Conservation (phyloP, 192 early-diverging fungal genomes). For the Rhizoclosmatium sp. region DNA sequence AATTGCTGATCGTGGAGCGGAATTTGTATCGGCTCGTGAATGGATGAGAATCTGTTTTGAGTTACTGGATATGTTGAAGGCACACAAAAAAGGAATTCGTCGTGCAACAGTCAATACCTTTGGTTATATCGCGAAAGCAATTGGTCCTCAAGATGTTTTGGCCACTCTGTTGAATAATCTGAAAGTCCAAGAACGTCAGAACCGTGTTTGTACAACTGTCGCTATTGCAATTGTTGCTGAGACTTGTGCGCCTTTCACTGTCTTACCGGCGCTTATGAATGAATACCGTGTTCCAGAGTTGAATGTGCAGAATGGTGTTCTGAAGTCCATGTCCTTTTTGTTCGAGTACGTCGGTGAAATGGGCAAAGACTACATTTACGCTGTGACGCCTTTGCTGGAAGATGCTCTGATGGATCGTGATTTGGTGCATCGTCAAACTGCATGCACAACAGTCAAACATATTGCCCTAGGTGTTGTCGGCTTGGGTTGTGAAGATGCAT, state of each 20-base stretch:
- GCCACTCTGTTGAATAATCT: constrained; percentile 98
- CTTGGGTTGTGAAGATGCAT: constrained; percentile 89
- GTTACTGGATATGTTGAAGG: constrained; percentile 95
- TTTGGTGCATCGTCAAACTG: constrained; percentile 97
- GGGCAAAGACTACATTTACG: constrained; percentile 98
- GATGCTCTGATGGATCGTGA: constrained; percentile 98
- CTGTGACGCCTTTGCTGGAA: constrained; percentile 92
- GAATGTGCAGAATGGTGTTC: constrained; percentile 99
- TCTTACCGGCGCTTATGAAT: constrained; percentile 98
- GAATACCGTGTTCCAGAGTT: constrained; percentile 99
- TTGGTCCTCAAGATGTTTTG: constrained; percentile 98
- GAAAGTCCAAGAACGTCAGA: constrained; percentile 99
- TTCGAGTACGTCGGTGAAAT: constrained; percentile 99
- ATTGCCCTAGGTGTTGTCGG: constrained; percentile 94
- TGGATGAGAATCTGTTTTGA: constrained; percentile 99
- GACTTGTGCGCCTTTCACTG: constrained; percentile 88
- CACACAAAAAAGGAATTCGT: constrained; percentile 94
- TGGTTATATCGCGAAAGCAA: constrained; percentile 98
- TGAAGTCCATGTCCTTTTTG: constrained; percentile 93
- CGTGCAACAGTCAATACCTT: constrained; percentile 98
- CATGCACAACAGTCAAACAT: constrained; percentile 94
- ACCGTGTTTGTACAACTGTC: constrained; percentile 98
- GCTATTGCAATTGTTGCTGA: constrained; percentile 99
- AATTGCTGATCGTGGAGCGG: constrained; percentile 98
- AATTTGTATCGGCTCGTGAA: constrained; percentile 94